Conservation (phyloP, 106 monocot genomes). For the Allium fistulosum region DNA sequence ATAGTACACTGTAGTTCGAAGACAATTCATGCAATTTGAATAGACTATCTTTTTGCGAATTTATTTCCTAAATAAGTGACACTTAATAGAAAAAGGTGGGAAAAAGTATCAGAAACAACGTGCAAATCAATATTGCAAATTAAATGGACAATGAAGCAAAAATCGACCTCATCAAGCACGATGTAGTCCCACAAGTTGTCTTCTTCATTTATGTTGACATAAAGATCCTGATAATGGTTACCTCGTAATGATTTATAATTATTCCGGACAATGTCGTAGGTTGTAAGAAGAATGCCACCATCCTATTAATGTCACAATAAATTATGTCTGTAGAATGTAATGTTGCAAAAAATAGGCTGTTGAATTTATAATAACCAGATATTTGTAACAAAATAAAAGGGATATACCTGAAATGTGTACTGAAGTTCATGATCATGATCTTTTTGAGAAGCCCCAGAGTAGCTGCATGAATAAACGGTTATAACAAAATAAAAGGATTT, state of each 20-base stretch:
- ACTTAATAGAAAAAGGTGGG: neutral
- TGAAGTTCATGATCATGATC: slow-evolving; percentile 65
- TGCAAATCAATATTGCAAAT: neutral
- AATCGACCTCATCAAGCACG: slow-evolving; percentile 84
- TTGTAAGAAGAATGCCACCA: slow-evolving; percentile 91
- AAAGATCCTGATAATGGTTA: slow-evolving; percentile 21
- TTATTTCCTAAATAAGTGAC: neutral
- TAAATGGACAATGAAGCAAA: neutral
- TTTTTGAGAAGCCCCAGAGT: slow-evolving; percentile 67
- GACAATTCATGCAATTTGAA: neutral
- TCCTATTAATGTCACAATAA: slow-evolving; percentile 26
- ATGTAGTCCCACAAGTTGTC: slow-evolving; percentile 78
- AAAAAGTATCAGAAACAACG: too few species aligned
- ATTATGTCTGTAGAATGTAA: neutral
- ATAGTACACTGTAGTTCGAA: neutral
- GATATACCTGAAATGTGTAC: slow-evolving; percentile 52
- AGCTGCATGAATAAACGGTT: slow-evolving; percentile 30
- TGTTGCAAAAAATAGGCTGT: neutral
- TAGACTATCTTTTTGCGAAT: neutral
- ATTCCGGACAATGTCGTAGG: slow-evolving; percentile 93
- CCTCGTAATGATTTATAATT: slow-evolving; percentile 80
- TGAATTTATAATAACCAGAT: neutral
- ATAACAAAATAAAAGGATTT: neutral
- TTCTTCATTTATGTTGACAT: slow-evolving; percentile 33
- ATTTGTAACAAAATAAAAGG: neutral